phyloP scores from a whole-genome alignment of 192 early-diverging fungal genomes.

The Radiomyces spectabilis region DNA sequence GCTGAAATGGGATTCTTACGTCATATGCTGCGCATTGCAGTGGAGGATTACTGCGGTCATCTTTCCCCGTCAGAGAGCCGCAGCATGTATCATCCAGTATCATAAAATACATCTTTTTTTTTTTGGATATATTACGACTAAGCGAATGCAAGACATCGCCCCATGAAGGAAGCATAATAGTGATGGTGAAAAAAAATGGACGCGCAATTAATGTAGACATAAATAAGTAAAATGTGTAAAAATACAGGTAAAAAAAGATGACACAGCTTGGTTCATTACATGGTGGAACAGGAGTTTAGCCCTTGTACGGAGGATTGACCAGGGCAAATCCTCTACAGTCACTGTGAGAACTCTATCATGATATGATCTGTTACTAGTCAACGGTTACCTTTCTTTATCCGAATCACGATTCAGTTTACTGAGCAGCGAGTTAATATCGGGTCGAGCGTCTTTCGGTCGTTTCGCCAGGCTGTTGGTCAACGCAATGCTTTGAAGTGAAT shows the following conservation, averaged over 20 bases:
- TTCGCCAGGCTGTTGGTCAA: neutral
- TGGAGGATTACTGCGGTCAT: slow-evolving; percentile 22
- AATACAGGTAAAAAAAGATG: neutral
- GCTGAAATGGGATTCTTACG: slow-evolving; percentile 29
- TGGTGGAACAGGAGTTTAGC: neutral
- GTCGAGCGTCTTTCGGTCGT: neutral
- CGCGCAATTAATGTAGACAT: no score
- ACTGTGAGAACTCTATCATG: neutral
- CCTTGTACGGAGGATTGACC: slow-evolving; percentile 16
- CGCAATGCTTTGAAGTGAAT: neutral
- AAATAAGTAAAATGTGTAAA: neutral
- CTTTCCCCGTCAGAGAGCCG: no score
- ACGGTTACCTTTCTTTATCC: neutral
- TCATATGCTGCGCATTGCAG: slow-evolving; percentile 14
- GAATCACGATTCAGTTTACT: neutral
- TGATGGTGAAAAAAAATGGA: no score
- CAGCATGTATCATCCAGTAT: no score
- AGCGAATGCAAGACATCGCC: no score
- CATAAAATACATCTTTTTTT: no score
- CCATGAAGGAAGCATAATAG: no score
- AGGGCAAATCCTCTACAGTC: slow-evolving; percentile 1
- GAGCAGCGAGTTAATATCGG: neutral
- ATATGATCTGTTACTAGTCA: neutral
- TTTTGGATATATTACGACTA: no score
- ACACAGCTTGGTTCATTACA: no score